Evolutionary conservation across 2,329 filamentous ascomycete species (phyloP).

Genomic region (Hymenoscyphus fraxineus): DNA sequence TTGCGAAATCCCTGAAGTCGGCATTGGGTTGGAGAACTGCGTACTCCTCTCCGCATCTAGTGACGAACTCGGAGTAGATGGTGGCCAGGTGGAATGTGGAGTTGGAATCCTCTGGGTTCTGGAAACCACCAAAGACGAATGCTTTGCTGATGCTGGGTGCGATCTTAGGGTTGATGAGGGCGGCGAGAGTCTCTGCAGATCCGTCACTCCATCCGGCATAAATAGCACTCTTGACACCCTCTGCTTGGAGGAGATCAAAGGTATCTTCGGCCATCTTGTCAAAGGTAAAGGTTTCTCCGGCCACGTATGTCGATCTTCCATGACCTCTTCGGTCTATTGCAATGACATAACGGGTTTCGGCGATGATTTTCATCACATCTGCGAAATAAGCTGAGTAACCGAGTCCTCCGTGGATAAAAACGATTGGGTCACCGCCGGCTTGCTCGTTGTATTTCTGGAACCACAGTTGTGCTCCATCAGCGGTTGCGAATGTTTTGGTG

Average conservation of each 20-base stretch:
- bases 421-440: conserved; percentile 35
- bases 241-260: conserved; percentile 32
- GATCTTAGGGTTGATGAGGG: conserved; percentile 35
- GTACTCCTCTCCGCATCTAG: conserved; percentile 38
- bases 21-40: conserved; percentile 36
- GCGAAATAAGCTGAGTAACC: conserved; percentile 42
- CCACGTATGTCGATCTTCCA: conserved; percentile 39
- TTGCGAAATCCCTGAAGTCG: conserved; percentile 38
- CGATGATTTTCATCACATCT: conserved; percentile 37
- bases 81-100: conserved; percentile 36
- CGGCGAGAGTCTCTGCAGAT: conserved; percentile 38
- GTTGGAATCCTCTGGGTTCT: conserved; percentile 37
- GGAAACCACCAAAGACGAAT: conserved; percentile 39
- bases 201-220: conserved; percentile 43
- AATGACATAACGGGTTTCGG: conserved; percentile 38
- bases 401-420: conserved; percentile 41
- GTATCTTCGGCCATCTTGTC: conserved; percentile 39
- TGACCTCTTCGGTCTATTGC: conserved; percentile 42
- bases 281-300: conserved; percentile 39
- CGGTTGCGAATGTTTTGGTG: conserved; percentile 25
- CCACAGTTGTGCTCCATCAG: conserved; percentile 42
- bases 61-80: conserved; percentile 37
- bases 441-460: conserved; percentile 41
- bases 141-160: conserved; percentile 38
- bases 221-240: conserved; percentile 34